phyloP scores from a whole-genome alignment of 495 filamentous ascomycete genomes.

The Annulohypoxylon nitens region DNA sequence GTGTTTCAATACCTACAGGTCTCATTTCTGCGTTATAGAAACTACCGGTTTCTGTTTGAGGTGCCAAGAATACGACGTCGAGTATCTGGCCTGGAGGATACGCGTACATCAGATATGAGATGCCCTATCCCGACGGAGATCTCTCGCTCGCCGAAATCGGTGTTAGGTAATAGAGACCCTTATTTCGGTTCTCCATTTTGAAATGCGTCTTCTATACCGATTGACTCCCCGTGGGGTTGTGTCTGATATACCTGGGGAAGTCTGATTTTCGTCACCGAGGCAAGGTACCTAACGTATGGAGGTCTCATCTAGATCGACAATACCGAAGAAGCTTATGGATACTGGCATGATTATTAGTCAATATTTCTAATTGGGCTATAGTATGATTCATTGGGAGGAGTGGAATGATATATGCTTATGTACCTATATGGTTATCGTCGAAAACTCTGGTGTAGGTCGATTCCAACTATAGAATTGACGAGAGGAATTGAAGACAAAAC shows the following conservation, averaged over 20 bases:
- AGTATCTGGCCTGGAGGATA: not conserved
- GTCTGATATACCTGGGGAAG: slow-evolving; percentile 41
- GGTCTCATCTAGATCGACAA: slow-evolving; percentile 4
- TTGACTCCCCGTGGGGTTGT: slow-evolving; percentile 34
- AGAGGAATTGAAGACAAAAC: not conserved
- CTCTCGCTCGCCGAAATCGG: slow-evolving; percentile 16
- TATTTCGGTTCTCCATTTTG: not conserved
- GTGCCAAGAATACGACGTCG: slow-evolving; percentile 1
- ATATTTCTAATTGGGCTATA: not conserved
- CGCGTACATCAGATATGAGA: not conserved
- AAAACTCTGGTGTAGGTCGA: not conserved
- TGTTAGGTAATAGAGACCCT: not conserved
- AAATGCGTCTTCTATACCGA: slow-evolving; percentile 2
- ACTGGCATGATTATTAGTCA: not conserved
- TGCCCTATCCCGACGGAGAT: not conserved
- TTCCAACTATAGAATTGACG: not conserved
- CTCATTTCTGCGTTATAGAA: slow-evolving; percentile 1
- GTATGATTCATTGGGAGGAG: not conserved
- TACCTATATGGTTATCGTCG: not conserved
- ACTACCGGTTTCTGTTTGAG: not conserved
- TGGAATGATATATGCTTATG: not conserved
- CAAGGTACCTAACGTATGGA: not conserved
- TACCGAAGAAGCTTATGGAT: slow-evolving; percentile 29
- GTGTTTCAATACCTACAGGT: no score
- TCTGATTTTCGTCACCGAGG: slow-evolving; percentile 29